These are phyloP conservation scores for Trichothecium sympodiale DNA, from an alignment of 2,329 filamentous ascomycete species.

Conservation along the genomic window DNA sequence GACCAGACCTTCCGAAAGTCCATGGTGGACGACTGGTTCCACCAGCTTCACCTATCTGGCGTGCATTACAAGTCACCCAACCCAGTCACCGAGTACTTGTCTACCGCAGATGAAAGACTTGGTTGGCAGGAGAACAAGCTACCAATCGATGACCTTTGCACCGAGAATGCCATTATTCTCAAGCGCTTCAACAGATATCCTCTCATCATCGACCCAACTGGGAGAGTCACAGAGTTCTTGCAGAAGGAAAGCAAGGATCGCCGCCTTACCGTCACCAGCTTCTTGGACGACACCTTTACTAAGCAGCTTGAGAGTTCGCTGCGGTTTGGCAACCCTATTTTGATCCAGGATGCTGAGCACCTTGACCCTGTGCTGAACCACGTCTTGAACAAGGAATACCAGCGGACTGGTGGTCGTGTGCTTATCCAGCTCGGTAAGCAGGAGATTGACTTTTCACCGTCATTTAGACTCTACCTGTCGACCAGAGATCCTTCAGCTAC, in stretches of 20 bases:
- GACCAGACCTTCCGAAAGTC: slow-evolving; percentile 96
- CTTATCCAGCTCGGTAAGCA: slow-evolving; percentile 97
- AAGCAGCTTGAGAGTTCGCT: slow-evolving; percentile 96
- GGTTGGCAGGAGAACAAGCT: slow-evolving; percentile 91
- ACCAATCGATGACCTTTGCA: slow-evolving; percentile 94
- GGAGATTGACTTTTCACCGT: slow-evolving; percentile 96
- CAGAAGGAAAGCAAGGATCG: slow-evolving; percentile 91
- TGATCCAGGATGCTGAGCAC: slow-evolving; percentile 97
- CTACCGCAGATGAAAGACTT: slow-evolving; percentile 87
- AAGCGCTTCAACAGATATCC: slow-evolving; percentile 98
- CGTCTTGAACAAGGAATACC: slow-evolving; percentile 98
- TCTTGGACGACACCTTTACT: slow-evolving; percentile 94
- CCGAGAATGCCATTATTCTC: slow-evolving; percentile 94
- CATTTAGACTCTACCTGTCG: slow-evolving; percentile 90
- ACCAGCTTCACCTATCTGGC: slow-evolving; percentile 86
- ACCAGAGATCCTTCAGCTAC: slow-evolving; percentile 92
- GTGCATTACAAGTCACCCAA: slow-evolving; percentile 90
- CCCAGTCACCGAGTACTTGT: slow-evolving; percentile 90
- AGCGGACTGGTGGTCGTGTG: slow-evolving; percentile 94
- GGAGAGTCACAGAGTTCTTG: slow-evolving; percentile 86
- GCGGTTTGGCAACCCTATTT: slow-evolving; percentile 94
- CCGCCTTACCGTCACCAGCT: slow-evolving; percentile 91
- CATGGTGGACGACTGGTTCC: slow-evolving; percentile 96
- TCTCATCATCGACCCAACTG: slow-evolving; percentile 94
- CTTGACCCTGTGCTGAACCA: slow-evolving; percentile 96